Conservation (phyloP, 805 yeast species). For the Priceomyces castillae region DNA sequence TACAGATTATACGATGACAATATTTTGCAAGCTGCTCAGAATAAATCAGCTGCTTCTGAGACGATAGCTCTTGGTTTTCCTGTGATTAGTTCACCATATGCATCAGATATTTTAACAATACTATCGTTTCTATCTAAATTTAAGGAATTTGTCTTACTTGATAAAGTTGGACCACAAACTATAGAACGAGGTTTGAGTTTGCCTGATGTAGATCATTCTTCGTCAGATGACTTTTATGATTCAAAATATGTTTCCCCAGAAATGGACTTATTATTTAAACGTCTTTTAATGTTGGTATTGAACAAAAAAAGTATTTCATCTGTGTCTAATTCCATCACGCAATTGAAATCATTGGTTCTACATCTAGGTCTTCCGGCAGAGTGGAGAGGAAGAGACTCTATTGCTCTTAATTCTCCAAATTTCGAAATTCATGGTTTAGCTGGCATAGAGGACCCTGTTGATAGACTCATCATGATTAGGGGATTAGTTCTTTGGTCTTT, state of each 20-base stretch:
- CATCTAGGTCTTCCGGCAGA: slow-evolving; percentile 37
- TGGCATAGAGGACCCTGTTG: slow-evolving; percentile 29
- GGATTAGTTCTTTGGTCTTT: slow-evolving; percentile 37
- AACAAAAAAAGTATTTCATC: slow-evolving; percentile 32
- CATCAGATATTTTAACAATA: slow-evolving; percentile 32
- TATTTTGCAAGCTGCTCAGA: slow-evolving; percentile 17
- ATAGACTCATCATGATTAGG: slow-evolving; percentile 37
- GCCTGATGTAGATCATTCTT: not conserved
- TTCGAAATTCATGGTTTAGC: slow-evolving; percentile 33
- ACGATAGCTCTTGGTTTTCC: slow-evolving; percentile 36
- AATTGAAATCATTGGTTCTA: slow-evolving; percentile 26
- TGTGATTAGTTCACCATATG: slow-evolving; percentile 23
- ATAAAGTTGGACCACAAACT: slow-evolving; percentile 34
- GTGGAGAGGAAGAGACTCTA: slow-evolving; percentile 30
- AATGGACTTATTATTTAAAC: slow-evolving; percentile 34
- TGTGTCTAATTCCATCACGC: slow-evolving; percentile 30
- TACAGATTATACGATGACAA: slow-evolving; percentile 40
- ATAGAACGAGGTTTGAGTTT: slow-evolving; percentile 36
- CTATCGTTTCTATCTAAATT: slow-evolving; percentile 33
- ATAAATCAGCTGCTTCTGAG: slow-evolving; percentile 17
- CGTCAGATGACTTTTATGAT: slow-evolving; percentile 2
- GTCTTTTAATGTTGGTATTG: slow-evolving; percentile 32
- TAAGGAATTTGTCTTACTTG: slow-evolving; percentile 20
- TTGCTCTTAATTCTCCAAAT: slow-evolving; percentile 20
- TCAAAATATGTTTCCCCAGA: slow-evolving; percentile 18